These are phyloP conservation scores for Pseudozyma sp. DNA, from an alignment of 1,284 basidiomycete species.

Conservation along the genomic window DNA sequence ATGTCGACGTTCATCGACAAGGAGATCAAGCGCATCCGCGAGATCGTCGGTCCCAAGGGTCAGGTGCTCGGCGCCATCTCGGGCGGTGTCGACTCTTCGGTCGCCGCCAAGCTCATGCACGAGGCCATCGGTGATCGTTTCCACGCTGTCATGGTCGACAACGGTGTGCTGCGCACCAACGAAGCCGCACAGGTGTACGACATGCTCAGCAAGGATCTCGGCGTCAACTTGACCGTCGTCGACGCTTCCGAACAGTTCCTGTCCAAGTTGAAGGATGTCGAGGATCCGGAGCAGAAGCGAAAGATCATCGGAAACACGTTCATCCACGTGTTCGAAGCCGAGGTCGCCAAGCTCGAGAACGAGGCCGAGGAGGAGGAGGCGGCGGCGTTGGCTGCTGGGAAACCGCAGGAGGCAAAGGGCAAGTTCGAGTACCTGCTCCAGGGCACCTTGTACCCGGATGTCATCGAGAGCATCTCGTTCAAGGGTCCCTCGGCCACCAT, in stretches of 20 bases:
- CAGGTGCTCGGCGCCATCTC: constrained; percentile 98
- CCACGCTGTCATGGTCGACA: constrained; percentile 99
- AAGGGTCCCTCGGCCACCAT: constrained; percentile 99
- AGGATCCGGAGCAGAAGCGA: constrained; percentile 96
- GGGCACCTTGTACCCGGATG: constrained; percentile 99
- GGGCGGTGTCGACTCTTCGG: constrained; percentile 97
- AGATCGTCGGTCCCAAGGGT: constrained; percentile 93
- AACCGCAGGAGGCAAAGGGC: constrained; percentile 71
- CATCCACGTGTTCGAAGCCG: constrained; percentile 95
- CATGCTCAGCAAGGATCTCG: constrained; percentile 92
- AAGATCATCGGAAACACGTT: constrained; percentile 99
- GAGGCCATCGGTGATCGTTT: constrained; percentile 97
- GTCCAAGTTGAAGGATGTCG: constrained; percentile 84
- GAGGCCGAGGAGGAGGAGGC: constrained; percentile 78
- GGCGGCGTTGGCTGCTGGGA: constrained; percentile 73
- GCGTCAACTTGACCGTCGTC: constrained; percentile 94
- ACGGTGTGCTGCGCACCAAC: constrained; percentile 92
- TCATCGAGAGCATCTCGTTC: constrained; percentile 99
- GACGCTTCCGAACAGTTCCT: constrained; percentile 96
- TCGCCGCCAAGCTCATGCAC: constrained; percentile 99
- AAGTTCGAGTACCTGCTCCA: constrained; percentile 96
- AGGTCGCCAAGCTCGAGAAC: constrained; percentile 89
- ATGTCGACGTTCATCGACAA: constrained; percentile 99
- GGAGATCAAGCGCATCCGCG: constrained; percentile 91
- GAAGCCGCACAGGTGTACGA: constrained; percentile 93